Evolutionary conservation across 2,329 filamentous ascomycete species (phyloP).

Genomic region (Triangularia verruculosa): DNA sequence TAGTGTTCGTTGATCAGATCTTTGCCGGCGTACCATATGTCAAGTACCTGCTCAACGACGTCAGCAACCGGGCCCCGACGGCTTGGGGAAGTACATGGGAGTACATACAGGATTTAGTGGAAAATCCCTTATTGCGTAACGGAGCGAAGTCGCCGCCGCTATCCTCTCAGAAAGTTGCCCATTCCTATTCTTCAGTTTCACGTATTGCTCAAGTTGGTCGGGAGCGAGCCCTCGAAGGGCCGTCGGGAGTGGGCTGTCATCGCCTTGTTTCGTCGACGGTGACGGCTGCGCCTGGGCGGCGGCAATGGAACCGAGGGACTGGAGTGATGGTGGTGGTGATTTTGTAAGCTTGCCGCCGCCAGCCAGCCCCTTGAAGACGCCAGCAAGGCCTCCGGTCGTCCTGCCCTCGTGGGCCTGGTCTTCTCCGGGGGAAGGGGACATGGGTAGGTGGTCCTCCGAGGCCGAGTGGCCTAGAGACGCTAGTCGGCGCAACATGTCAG

Average conservation of each 20-base stretch:
- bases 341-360: constrained; percentile 51
- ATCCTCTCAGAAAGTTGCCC: constrained; percentile 53
- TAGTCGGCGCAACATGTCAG: constrained; percentile 45
- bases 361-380: constrained; percentile 62
- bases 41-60: constrained; percentile 38
- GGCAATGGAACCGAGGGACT: constrained; percentile 36
- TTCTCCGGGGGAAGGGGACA: constrained; percentile 61
- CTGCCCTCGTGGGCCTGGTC: constrained; percentile 54
- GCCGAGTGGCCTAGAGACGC: constrained; percentile 43
- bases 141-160: constrained; percentile 55
- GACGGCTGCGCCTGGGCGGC: constrained; percentile 32
- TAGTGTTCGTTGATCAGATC: constrained; percentile 61
- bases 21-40: constrained; percentile 65
- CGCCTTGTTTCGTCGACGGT: constrained; percentile 41
- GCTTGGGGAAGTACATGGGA: background rate
- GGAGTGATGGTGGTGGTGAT: constrained; percentile 44
- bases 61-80: constrained; percentile 9
- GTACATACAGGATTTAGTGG: constrained; percentile 49
- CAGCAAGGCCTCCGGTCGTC: constrained; percentile 55
- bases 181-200: constrained; percentile 52
- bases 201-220: constrained; percentile 53
- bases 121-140: constrained; percentile 55
- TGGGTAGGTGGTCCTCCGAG: constrained; percentile 41
- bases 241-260: constrained; percentile 39
- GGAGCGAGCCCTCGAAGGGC: constrained; percentile 45